Evolutionary conservation across 78 protist species (phyloP).

Genomic region (Planoprotostelium fungivorum): DNA sequence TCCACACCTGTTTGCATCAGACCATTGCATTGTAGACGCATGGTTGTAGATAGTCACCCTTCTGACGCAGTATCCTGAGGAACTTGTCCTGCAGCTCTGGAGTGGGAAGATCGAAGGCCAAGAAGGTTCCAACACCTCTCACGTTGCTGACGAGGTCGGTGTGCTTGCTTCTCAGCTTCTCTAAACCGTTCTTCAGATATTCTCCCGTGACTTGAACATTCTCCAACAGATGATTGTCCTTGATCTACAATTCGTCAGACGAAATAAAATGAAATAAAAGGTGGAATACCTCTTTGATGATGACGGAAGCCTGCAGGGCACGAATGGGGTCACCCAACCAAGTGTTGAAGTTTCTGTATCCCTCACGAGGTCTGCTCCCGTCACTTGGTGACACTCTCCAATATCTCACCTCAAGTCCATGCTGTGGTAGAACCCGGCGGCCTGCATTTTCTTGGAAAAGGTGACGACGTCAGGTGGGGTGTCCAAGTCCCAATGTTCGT

Average conservation of each 20-base stretch:
- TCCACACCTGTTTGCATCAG: conserved; percentile 30
- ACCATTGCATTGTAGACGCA: background rate
- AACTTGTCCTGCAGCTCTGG: conserved; percentile 48
- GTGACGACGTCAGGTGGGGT: conserved; percentile 82
- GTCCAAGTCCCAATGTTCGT: conserved; percentile 69
- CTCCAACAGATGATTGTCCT: conserved; percentile 52
- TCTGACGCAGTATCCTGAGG: conserved; percentile 14
- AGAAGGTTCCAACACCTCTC: conserved; percentile 71
- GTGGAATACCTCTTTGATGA: conserved; percentile 9
- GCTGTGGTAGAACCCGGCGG: conserved; percentile 68
- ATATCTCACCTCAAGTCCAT: conserved; percentile 21
- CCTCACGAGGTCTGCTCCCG: conserved; percentile 37
- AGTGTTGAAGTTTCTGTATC: conserved; percentile 73
- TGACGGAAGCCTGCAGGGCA: conserved; percentile 48
- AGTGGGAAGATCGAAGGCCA: conserved; percentile 63
- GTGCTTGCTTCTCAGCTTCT: conserved; percentile 8
- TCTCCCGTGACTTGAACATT: conserved; percentile 63
- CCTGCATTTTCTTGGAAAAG: conserved; percentile 79
- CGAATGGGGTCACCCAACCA: conserved; percentile 83
- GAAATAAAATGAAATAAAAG: background rate
- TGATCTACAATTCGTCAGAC: conserved; percentile 7
- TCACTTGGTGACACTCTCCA: background rate
- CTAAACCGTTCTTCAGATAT: conserved; percentile 43
- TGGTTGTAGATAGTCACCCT: conserved; percentile 6
- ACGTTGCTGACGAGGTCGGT: conserved; percentile 46